These are phyloP conservation scores for Calonectria multiphialidica DNA, from an alignment of 2,329 filamentous ascomycete genomes.

Conservation along the genomic window DNA sequence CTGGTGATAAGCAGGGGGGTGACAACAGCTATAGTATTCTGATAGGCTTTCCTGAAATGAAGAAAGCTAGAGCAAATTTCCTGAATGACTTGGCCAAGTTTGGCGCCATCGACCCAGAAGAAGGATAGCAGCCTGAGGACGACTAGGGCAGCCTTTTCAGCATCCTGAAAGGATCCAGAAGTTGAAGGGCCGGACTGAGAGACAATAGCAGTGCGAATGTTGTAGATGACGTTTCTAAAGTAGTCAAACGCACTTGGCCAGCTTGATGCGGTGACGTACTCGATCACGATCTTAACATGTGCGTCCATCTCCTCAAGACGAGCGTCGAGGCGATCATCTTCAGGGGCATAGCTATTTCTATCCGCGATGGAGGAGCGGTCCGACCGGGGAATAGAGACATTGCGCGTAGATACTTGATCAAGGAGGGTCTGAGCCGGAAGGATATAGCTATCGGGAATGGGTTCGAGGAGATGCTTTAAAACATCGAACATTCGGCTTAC, in stretches of 20 bases:
- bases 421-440: conserved; percentile 69
- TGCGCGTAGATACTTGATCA: conserved; percentile 60
- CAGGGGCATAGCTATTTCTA: conserved; percentile 28
- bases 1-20: conserved; percentile 73
- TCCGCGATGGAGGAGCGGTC: conserved; percentile 33
- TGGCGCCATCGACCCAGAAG: conserved; percentile 73
- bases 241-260: conserved; percentile 73
- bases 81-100: conserved; percentile 72
- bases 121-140: conserved; percentile 71
- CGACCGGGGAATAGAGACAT: conserved; percentile 49
- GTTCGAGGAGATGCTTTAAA: conserved; percentile 68
- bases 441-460: conserved; percentile 68
- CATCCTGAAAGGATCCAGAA: conserved; percentile 56
- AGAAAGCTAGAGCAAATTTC: conserved; percentile 77
- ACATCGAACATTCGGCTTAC: conserved; percentile 67
- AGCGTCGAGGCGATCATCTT: conserved; percentile 45
- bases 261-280: conserved; percentile 74
- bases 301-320: conserved; percentile 63
- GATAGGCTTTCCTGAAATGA: conserved; percentile 73
- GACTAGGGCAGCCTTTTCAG: conserved; percentile 66
- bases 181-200: conserved; percentile 51
- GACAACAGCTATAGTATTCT: conserved; percentile 72
- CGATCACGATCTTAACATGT: conserved; percentile 67
- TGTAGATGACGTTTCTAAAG: conserved; percentile 64
- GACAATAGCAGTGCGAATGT: conserved; percentile 59